Evolutionary conservation across 164 flowering plant genomes (phyloP).

Genomic region (Buxus sempervirens): DNA sequence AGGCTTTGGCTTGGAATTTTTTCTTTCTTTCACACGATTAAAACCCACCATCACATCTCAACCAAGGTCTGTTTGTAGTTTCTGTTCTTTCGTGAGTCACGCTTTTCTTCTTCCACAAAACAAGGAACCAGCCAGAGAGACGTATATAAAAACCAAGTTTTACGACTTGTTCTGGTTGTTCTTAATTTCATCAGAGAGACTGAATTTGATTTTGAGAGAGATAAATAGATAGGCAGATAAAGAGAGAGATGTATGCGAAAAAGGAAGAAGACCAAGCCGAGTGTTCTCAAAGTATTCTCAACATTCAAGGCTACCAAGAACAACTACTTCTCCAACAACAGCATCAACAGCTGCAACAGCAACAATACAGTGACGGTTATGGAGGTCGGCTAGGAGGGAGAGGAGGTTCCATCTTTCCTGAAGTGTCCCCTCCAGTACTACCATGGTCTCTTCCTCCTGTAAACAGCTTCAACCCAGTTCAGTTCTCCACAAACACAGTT

Average conservation of each 20-base stretch:
- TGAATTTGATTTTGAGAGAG: background rate
- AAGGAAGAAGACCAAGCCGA: constrained; percentile 40
- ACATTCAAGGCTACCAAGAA: constrained; percentile 42
- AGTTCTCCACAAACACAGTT: constrained; percentile 24
- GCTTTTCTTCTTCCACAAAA: constrained; percentile 6
- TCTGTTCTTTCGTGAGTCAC: background rate
- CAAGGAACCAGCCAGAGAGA: background rate
- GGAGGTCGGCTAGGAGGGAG: constrained; percentile 22
- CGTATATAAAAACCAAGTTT: background rate
- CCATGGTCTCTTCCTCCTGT: constrained; percentile 64
- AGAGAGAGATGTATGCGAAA: constrained; percentile 28
- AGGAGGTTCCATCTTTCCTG: constrained; percentile 41
- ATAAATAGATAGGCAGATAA: background rate
- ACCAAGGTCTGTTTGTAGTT: constrained; percentile 12
- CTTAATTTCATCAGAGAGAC: background rate
- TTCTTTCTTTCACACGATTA: background rate
- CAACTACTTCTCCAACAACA: too few species aligned
- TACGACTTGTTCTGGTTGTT: background rate
- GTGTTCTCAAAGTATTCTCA: constrained; percentile 39
- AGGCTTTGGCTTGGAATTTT: background rate
- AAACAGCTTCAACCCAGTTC: constrained; percentile 44
- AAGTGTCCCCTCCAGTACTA: constrained; percentile 38
- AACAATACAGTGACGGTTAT: constrained; percentile 21
- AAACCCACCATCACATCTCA: constrained; percentile 4
- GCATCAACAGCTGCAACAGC: constrained; percentile 39